These are phyloP conservation scores for Cladosporium sp. DNA, from an alignment of 2,329 filamentous ascomycete species.

Conservation along the genomic window DNA sequence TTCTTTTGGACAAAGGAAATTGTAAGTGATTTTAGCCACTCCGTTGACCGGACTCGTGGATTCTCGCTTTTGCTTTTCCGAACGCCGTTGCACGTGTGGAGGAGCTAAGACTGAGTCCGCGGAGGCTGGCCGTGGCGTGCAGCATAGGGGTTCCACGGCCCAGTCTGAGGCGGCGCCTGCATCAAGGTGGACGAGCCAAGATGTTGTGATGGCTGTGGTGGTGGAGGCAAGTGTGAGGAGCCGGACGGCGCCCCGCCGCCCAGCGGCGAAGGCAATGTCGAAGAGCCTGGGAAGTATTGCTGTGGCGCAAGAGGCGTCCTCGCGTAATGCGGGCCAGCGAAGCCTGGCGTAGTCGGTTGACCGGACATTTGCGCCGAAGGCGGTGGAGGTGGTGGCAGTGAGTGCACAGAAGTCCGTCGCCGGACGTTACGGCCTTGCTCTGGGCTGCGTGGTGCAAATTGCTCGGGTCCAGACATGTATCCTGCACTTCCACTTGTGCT, in stretches of 20 bases:
- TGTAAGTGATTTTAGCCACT: neutral
- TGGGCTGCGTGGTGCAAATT: constrained; percentile 20
- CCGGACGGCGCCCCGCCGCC: constrained; percentile 14
- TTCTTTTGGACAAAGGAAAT: constrained; percentile 7
- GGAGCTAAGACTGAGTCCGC: constrained; percentile 1
- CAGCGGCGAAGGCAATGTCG: constrained; percentile 21
- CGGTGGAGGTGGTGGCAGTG: constrained; percentile 21
- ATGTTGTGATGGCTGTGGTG: constrained; percentile 3
- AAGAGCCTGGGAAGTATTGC: constrained; percentile 16
- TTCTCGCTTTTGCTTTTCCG: too few species aligned
- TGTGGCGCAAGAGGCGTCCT: constrained; percentile 20
- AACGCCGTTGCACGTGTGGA: neutral
- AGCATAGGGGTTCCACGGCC: constrained; percentile 32
- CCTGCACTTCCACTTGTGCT: constrained; percentile 14
- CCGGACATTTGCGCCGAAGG: constrained; percentile 3
- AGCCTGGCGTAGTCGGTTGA: constrained; percentile 11
- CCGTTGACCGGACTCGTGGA: neutral
- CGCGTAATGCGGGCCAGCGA: constrained; percentile 18
- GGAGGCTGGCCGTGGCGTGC: constrained; percentile 15
- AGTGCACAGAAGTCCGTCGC: constrained; percentile 25
- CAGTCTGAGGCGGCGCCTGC: constrained; percentile 31
- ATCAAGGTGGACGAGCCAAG: constrained; percentile 22
- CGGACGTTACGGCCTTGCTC: constrained; percentile 26
- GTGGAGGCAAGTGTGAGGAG: constrained; percentile 11
- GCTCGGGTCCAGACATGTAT: constrained; percentile 21